Conservation (phyloP, 192 early-diverging fungal species). For the Coemansia sp. region DNA sequence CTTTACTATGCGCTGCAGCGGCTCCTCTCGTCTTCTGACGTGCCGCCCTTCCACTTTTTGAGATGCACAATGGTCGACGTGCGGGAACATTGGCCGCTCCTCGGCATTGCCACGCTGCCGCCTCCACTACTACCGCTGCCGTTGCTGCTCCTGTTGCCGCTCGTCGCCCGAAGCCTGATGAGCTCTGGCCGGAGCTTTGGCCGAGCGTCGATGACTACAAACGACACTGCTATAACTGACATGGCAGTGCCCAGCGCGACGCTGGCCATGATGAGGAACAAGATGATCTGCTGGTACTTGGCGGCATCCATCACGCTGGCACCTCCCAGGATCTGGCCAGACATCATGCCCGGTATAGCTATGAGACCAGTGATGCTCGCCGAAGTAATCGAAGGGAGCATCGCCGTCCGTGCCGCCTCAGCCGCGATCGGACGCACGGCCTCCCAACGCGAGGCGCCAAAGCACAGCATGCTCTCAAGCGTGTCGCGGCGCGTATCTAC, state of each 20-base stretch:
- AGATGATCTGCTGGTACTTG: conserved; percentile 82
- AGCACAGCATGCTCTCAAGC: conserved; percentile 67
- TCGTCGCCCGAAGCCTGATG: conserved; percentile 3
- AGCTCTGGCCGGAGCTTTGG: conserved; percentile 40
- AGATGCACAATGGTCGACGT: conserved; percentile 25
- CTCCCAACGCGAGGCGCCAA: conserved; percentile 88
- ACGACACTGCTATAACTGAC: conserved; percentile 26
- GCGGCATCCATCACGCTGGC: conserved; percentile 77
- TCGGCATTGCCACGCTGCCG: neutral
- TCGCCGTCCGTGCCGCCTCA: conserved; percentile 74
- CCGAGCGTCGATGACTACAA: conserved; percentile 36
- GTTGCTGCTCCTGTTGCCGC: neutral
- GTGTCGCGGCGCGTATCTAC: conserved; percentile 53
- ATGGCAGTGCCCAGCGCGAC: conserved; percentile 65
- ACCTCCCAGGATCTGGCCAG: conserved; percentile 85
- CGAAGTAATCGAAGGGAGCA: conserved; percentile 81
- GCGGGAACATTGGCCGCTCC: conserved; percentile 7
- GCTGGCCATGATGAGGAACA: conserved; percentile 85
- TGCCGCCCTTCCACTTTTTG: conserved; percentile 28
- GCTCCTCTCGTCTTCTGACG: conserved; percentile 1
- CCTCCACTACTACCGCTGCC: neutral
- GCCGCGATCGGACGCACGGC: conserved; percentile 71
- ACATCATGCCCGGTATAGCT: conserved; percentile 91
- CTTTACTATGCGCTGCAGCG: neutral
- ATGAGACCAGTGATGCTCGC: conserved; percentile 83